Evolutionary conservation across 331 rosid genomes (phyloP).

Genomic region (Phaseolus coccineus): DNA sequence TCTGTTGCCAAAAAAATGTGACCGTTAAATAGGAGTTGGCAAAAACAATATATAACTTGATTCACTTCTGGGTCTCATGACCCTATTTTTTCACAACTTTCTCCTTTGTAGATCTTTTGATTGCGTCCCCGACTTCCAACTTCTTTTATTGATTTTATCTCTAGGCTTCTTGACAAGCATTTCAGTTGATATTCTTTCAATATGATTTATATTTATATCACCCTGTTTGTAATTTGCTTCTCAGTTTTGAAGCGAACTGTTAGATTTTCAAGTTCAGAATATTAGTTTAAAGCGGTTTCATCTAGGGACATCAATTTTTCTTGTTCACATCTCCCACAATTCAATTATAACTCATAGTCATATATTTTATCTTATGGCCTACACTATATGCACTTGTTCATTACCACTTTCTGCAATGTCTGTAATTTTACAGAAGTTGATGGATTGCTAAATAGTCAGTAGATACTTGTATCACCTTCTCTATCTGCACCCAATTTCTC

Average conservation of each 20-base stretch:
- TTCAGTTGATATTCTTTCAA: slow-evolving; percentile 11
- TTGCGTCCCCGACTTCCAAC: not conserved
- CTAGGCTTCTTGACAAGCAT: not conserved
- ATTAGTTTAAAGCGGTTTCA: slow-evolving; percentile 11
- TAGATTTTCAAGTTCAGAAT: not conserved
- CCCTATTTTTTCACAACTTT: not conserved
- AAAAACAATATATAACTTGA: slow-evolving; percentile 11
- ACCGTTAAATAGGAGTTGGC: slow-evolving; percentile 23
- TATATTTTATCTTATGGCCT: slow-evolving; percentile 1
- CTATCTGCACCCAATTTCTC: not conserved
- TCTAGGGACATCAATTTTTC: not conserved
- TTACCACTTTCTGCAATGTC: not conserved
- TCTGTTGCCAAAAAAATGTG: slow-evolving; percentile 9
- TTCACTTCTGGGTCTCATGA: not conserved
- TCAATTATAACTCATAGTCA: not conserved
- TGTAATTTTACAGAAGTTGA: not conserved
- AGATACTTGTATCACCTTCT: not conserved
- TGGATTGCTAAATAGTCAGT: slow-evolving; percentile 6
- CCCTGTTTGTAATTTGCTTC: not conserved
- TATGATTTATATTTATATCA: not conserved
- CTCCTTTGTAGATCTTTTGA: slow-evolving; percentile 24
- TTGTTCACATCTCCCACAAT: slow-evolving; percentile 2
- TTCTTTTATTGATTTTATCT: not conserved
- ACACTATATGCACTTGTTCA: not conserved
- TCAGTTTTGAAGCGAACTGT: slow-evolving; percentile 8